Conservation (phyloP, 352 stramenopile species). For the Phytophthora nicotianae region DNA sequence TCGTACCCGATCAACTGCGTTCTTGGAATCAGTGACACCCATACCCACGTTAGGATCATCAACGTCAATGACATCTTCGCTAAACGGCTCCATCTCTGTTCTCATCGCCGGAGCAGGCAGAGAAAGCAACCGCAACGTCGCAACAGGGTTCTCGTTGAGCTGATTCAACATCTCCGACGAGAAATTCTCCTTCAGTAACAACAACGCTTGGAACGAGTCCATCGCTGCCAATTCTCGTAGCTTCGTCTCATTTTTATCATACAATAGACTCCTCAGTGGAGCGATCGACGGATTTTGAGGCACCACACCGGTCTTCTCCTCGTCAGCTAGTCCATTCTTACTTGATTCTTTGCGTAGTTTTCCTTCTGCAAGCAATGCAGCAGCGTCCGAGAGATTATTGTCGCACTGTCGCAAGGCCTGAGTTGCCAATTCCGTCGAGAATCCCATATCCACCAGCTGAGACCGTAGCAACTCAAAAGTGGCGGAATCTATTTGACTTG, state of each 20-base stretch:
- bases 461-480: conserved; percentile 17
- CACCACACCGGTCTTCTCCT: conserved; percentile 5
- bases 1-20: conserved; percentile 43
- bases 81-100: conserved; percentile 1
- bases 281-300: conserved; percentile 23
- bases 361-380: conserved; percentile 42
- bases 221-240: conserved; percentile 34
- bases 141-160: conserved; percentile 55
- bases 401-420: conserved; percentile 34
- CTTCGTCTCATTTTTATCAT: conserved; percentile 29
- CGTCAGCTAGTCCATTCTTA: neutral
- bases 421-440: conserved; percentile 33
- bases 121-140: conserved; percentile 41
- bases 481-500: conserved; percentile 9
- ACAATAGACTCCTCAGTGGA: conserved; percentile 28
- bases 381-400: conserved; percentile 45
- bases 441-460: conserved; percentile 77
- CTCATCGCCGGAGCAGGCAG: conserved; percentile 7
- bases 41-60: neutral
- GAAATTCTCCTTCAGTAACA: conserved; percentile 57
- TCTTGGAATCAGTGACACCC: neutral
- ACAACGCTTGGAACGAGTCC: conserved; percentile 54
- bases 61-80: conserved; percentile 22
- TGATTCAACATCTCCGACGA: conserved; percentile 37
- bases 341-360: neutral